Base-by-base conservation (phyloP, 2,329 filamentous ascomycete genomes). In the Nigrospora osmanthi region DNA sequence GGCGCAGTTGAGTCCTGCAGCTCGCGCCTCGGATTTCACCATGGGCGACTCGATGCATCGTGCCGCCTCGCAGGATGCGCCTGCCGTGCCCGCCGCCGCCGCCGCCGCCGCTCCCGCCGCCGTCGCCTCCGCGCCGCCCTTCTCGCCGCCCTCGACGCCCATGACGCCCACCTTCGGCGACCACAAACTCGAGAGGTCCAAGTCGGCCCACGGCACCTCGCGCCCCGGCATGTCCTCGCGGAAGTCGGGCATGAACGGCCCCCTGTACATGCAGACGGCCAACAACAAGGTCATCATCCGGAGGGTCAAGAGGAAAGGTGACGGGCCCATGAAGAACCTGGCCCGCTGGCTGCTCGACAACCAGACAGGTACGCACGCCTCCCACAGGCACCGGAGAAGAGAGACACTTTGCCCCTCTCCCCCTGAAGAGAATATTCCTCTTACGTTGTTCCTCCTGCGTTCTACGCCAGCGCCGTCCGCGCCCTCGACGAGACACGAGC, bases 331-430 rank as follows among this genome's bases (percentile, higher is more conserved):
- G 55, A 80, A 76, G 58, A 73, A 75, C 49, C 64, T 86, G 38
- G 76, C 79, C 49, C 72, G 75, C 58, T 87, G 84, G 80, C 76
- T 90, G 61, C 80, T 88, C 54, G 73, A 86, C 58, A 87, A 91
- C 63, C 87, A 91, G 63, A 83, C 88, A 57, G 85, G 87, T 90
- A 81, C 48, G 80, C 6, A 28, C 6, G 7, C 6, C 23, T 28
- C 23, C 23, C 23, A 28, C 23, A 28, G 23, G 23, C 23, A 10
- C 23, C 23, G 5, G 23, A 10, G 23, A 28, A 10, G 23, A 28
- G 23, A 28, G 9, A 10, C 23, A 28, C 10, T 28, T 2, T 28
- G 23, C 23, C 23, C 23, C 9, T 28, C 23, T 12, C 28, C 14
- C 13, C 12, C 38, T 30, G 34, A 13, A 35, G 14, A 35, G 10